Conservation (phyloP, 352 stramenopile species). For the Thalassiosira hispida region DNA sequence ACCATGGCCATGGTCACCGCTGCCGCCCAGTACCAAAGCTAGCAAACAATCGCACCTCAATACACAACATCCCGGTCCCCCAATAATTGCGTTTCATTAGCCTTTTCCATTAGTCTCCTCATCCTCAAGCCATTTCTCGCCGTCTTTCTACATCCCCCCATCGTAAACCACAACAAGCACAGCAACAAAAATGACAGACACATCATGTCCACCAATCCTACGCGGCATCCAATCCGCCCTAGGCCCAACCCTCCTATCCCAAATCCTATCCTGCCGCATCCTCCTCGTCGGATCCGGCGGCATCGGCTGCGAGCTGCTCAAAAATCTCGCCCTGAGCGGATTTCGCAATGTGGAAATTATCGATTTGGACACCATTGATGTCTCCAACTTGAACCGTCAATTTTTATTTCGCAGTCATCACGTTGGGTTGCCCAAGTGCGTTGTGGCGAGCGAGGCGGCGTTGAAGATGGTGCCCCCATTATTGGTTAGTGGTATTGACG, state of each 20-base stretch:
- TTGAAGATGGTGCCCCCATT: constrained; percentile 55
- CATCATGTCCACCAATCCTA: constrained; percentile 74
- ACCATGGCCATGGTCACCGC: no score
- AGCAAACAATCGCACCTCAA: no score
- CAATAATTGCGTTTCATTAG: no score
- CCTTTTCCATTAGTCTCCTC: no score
- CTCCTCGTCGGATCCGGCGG: constrained; percentile 97
- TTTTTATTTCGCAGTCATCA: constrained; percentile 98
- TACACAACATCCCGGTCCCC: no score
- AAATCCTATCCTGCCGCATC: constrained; percentile 89
- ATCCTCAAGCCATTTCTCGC: no score
- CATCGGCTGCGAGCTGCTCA: constrained; percentile 99
- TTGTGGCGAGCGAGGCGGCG: constrained; percentile 78
- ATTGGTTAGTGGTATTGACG: neutral
- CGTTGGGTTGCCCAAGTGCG: constrained; percentile 96
- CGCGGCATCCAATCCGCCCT: constrained; percentile 86
- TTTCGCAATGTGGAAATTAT: constrained; percentile 92
- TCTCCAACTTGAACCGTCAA: constrained; percentile 99
- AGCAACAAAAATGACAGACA: constrained; percentile 5
- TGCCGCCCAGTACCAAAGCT: no score
- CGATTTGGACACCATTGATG: constrained; percentile 99
- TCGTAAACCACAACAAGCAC: no score
- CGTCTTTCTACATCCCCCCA: no score
- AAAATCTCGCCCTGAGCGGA: constrained; percentile 97
- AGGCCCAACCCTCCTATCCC: constrained; percentile 58